phyloP scores from a whole-genome alignment of 148 eudicot species.

The Rheum nobile region DNA sequence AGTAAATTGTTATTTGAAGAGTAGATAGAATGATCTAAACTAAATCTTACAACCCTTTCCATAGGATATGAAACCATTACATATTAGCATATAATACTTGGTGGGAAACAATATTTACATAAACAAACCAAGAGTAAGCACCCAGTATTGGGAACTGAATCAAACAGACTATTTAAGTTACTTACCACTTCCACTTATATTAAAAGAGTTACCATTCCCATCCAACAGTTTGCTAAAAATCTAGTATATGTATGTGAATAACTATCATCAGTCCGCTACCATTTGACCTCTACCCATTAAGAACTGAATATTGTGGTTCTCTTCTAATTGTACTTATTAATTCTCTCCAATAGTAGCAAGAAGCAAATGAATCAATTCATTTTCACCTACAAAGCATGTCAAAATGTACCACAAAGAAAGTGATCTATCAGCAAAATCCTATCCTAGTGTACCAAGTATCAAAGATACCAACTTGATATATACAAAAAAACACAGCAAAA shows the following conservation, averaged over 20 bases:
- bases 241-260: background rate
- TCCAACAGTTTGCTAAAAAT: background rate
- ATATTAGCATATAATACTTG: background rate
- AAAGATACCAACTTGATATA: background rate
- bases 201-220: background rate
- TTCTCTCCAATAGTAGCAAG: background rate
- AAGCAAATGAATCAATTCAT: background rate
- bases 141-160: background rate
- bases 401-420: too few relatives aligned
- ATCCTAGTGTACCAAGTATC: background rate
- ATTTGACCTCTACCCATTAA: background rate
- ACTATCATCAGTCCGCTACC: background rate
- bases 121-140: background rate
- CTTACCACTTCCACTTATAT: background rate
- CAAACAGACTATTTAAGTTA: background rate
- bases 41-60: background rate
- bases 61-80: too few relatives aligned
- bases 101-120: background rate
- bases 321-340: background rate
- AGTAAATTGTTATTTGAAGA: background rate
- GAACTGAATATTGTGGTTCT: background rate
- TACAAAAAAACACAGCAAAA: background rate
- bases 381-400: background rate
- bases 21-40: background rate
- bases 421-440: background rate